Evolutionary conservation across 805 yeast genomes (phyloP), one percentile per base, ranked within the genome.

Genomic region (Saccharomycopsis fodiens): DNA sequence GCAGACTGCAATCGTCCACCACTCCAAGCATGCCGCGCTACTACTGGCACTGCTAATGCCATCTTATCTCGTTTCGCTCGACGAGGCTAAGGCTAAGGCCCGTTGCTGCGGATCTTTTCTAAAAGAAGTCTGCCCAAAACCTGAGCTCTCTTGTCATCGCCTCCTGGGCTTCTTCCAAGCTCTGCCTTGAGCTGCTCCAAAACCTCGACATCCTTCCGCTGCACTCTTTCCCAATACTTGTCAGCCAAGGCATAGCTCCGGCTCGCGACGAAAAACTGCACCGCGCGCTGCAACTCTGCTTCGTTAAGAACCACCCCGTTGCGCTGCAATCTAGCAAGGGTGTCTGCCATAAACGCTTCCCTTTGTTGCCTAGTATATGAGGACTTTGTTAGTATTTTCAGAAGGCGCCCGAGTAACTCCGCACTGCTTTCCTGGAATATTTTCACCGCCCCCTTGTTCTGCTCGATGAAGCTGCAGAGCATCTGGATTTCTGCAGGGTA

Each of bases 381-480:
- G 12, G 43, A n/a, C 8, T 19, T 40, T 27, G 20, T 16, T 13
- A 40, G 22, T 22, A 44, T 37, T 4, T 21, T 44, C 3, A 44
- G 16, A 3, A 25, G 19, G 2, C 17, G 29, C 12, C 4, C 16
- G 8, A 44, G n/a, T 22, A 44, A 29, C 22, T 32, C 31, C 13
- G 22, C 22, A 8, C 35, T 31, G 15, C 31, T 19, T 23, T 29
- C 37, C 17, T 44, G 32, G 17, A 38, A 31, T n/a, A 44, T 30
- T 15, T 22, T 15, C n/a, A 6, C 30, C 7, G 23, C 16, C 5
- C 5, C 8, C 3, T 13, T 10, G 29, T 31, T 10, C 12, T 17
- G 17, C n/a, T 44, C 46, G 6, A 44, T 7, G 20, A 44, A 44
- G 22, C 38, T 44, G 20, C 38, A 22, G 6, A 44, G 30, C 8